These are phyloP conservation scores for Hemisphaericaspora xylofermentans DNA, from an alignment of 1,139 yeast genomes.

Conservation along the genomic window DNA sequence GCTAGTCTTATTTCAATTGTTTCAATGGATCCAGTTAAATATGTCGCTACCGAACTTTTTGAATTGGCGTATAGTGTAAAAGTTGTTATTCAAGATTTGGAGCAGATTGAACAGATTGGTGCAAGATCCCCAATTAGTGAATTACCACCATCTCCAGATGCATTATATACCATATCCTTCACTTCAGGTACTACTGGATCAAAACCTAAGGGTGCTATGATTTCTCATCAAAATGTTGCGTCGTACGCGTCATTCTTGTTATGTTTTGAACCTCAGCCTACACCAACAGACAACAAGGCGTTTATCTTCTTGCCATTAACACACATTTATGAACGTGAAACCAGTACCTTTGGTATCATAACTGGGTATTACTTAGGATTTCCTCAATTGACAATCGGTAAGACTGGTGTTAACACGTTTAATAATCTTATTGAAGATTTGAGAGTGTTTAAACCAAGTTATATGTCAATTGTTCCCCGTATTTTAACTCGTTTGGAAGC, in stretches of 20 bases:
- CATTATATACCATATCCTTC: constrained; percentile 64
- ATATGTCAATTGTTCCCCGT: constrained; percentile 36
- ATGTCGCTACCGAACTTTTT: constrained; percentile 14
- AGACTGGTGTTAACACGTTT: constrained; percentile 15
- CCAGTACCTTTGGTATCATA: constrained; percentile 30
- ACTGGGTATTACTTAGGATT: constrained; percentile 42
- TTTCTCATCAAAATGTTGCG: constrained; percentile 51
- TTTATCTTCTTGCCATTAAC: constrained; percentile 36
- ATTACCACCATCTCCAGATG: constrained; percentile 50
- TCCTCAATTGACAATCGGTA: constrained; percentile 31
- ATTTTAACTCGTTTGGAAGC: constrained; percentile 34
- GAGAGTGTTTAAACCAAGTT: constrained; percentile 30
- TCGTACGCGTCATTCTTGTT: constrained; percentile 39
- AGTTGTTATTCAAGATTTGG: constrained; percentile 38
- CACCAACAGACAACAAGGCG: constrained; percentile 17
- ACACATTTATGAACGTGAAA: constrained; percentile 36
- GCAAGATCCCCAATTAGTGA: constrained; percentile 38
- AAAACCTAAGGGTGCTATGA: constrained; percentile 63
- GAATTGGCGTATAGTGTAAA: constrained; percentile 20
- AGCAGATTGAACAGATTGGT: constrained; percentile 54
- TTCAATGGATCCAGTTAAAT: constrained; percentile 31
- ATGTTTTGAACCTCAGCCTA: constrained; percentile 16
- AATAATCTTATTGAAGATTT: constrained; percentile 27
- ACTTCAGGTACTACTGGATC: constrained; percentile 73
- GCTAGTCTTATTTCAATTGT: constrained; percentile 26